These are phyloP conservation scores for Hortaea werneckii DNA, from an alignment of 2,329 filamentous ascomycete species.

Conservation along the genomic window DNA sequence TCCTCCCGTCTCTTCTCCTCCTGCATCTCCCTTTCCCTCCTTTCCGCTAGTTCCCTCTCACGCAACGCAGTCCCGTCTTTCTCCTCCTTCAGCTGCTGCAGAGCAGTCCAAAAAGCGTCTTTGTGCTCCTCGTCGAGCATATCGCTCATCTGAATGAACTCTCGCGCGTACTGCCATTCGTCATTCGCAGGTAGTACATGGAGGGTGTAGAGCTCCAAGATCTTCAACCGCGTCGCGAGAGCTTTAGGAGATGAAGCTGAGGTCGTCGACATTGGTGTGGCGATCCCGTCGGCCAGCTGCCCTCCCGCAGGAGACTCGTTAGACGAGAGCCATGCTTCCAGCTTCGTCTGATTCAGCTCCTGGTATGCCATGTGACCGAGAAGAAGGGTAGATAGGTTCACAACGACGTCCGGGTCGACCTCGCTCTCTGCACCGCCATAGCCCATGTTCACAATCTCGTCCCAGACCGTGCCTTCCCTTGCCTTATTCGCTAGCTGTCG, in stretches of 20 bases:
- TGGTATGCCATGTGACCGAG: constrained; percentile 84
- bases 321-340: constrained; percentile 81
- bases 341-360: constrained; percentile 68
- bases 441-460: constrained; percentile 76
- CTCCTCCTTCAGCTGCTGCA: constrained; percentile 76
- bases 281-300: constrained; percentile 47
- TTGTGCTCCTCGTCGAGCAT: constrained; percentile 85
- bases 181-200: constrained; percentile 89
- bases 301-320: constrained; percentile 30
- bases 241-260: constrained; percentile 24
- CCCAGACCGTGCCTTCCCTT: constrained; percentile 85
- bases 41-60: constrained; percentile 50
- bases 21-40: constrained; percentile 40
- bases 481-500: constrained; percentile 72
- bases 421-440: constrained; percentile 83
- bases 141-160: constrained; percentile 79
- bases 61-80: constrained; percentile 60
- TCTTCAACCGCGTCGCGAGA: constrained; percentile 61
- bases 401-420: constrained; percentile 89
- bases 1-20: constrained; percentile 25
- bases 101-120: constrained; percentile 77
- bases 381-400: constrained; percentile 80
- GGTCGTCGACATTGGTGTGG: constrained; percentile 45
- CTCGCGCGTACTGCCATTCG: constrained; percentile 90
- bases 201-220: constrained; percentile 88